Percentiles rank a stretch among this genome's conserved stretches.
Evolutionary conservation across 306 rosid genomes (phyloP).

Genomic region (Argentina anserina): DNA sequence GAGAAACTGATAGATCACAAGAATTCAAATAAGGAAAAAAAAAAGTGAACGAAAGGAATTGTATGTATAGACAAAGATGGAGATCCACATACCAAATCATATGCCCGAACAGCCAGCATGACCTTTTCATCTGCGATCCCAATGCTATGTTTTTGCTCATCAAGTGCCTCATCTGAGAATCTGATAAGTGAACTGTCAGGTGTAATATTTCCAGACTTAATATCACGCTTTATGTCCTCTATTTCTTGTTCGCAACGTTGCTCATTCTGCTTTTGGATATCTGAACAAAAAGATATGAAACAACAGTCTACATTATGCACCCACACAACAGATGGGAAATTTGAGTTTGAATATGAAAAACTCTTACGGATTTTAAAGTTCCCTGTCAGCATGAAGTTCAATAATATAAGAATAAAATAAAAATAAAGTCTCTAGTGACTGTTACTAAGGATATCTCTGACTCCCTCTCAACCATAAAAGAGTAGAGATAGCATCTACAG

Average conservation of each 20-base stretch:
- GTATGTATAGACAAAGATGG: conserved; percentile 1
- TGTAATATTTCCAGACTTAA: conserved; percentile 68
- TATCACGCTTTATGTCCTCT: conserved; percentile 70
- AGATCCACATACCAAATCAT: conserved; percentile 73
- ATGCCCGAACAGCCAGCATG: conserved; percentile 82
- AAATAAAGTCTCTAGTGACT: background rate
- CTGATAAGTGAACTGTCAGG: conserved; percentile 57
- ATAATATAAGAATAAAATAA: background rate
- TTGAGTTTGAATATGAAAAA: background rate
- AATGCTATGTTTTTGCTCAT: conserved; percentile 94
- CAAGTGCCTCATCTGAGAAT: conserved; percentile 92
- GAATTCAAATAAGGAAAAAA: background rate
- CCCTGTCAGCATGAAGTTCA: background rate
- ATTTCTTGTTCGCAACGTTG: conserved; percentile 88
- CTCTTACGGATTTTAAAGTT: background rate
- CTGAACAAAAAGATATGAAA: conserved; percentile 42
- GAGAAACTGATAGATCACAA: background rate
- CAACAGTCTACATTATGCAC: background rate
- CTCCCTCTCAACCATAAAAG: background rate
- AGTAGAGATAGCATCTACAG: background rate
- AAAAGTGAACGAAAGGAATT: no score
- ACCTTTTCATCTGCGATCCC: conserved; percentile 94
- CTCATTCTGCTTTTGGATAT: conserved; percentile 77
- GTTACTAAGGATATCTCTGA: background rate
- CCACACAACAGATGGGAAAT: background rate